These are phyloP conservation scores for Saccharomyces eubayanus DNA, from an alignment of 805 yeast genomes.

Conservation along the genomic window DNA sequence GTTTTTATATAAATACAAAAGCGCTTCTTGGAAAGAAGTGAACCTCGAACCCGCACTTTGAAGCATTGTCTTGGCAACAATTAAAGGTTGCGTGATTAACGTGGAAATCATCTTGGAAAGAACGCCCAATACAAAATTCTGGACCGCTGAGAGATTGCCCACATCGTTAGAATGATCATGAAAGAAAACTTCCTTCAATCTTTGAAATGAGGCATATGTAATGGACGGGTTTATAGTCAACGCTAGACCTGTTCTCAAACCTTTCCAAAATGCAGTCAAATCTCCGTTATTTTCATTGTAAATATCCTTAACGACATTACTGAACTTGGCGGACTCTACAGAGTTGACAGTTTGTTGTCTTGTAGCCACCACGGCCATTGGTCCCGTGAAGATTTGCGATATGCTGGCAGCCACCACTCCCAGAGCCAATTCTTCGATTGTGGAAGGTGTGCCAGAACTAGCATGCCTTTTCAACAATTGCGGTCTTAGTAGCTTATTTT, in stretches of 20 bases:
- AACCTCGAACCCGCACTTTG: conserved; percentile 47
- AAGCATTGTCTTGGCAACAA: conserved; percentile 74
- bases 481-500: conserved; percentile 23
- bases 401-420: conserved; percentile 80
- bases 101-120: conserved; percentile 76
- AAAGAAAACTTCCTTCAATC: conserved; percentile 46
- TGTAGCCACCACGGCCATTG: conserved; percentile 68
- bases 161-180: conserved; percentile 19
- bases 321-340: conserved; percentile 22
- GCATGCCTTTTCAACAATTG: neutral
- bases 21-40: conserved; percentile 53
- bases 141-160: conserved; percentile 45
- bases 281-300: conserved; percentile 54
- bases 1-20: conserved; percentile 48
- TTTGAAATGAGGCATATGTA: conserved; percentile 74
- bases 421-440: conserved; percentile 58
- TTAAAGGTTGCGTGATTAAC: conserved; percentile 71
- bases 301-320: conserved; percentile 34
- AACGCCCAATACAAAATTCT: conserved; percentile 70
- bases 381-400: conserved; percentile 72
- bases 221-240: conserved; percentile 78
- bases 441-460: conserved; percentile 21
- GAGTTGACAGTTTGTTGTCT: conserved; percentile 49
- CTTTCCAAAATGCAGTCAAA: conserved; percentile 68
- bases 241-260: conserved; percentile 70